Evolutionary conservation across 2,329 filamentous ascomycete species (phyloP).

Genomic region (Phialocephala subalpina): DNA sequence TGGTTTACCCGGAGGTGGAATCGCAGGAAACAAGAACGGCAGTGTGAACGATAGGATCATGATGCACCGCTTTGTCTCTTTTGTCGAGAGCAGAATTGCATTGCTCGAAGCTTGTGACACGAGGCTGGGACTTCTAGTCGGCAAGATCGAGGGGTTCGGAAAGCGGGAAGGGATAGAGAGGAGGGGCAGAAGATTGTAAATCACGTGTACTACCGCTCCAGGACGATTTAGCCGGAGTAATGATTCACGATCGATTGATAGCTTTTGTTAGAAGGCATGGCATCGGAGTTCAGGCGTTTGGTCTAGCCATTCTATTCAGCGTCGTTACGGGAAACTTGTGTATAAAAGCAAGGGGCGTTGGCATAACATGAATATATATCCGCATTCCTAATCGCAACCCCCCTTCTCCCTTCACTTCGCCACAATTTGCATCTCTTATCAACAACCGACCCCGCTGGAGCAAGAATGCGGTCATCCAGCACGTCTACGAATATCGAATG

Average conservation of each 20-base stretch:
- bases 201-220: background rate
- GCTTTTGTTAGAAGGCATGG: background rate
- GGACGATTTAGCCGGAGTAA: background rate
- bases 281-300: background rate
- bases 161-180: background rate
- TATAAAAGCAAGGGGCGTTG: conserved; percentile 1
- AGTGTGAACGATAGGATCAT: conserved; percentile 1
- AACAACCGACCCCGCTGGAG: background rate
- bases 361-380: conserved; percentile 1
- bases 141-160: background rate
- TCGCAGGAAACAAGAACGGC: background rate
- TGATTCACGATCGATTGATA: background rate
- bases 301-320: background rate
- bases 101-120: background rate
- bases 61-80: background rate
- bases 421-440: background rate
- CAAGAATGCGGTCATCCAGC: background rate
- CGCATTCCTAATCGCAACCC: background rate
- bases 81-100: background rate
- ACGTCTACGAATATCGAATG: background rate
- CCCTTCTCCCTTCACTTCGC: conserved; percentile 7
- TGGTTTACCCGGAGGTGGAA: background rate
- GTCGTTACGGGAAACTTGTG: background rate
- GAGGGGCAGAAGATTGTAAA: too few species aligned
- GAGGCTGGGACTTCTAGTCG: background rate